Conservation (phyloP, 75 land plant species). For the Azolla pinnata region DNA sequence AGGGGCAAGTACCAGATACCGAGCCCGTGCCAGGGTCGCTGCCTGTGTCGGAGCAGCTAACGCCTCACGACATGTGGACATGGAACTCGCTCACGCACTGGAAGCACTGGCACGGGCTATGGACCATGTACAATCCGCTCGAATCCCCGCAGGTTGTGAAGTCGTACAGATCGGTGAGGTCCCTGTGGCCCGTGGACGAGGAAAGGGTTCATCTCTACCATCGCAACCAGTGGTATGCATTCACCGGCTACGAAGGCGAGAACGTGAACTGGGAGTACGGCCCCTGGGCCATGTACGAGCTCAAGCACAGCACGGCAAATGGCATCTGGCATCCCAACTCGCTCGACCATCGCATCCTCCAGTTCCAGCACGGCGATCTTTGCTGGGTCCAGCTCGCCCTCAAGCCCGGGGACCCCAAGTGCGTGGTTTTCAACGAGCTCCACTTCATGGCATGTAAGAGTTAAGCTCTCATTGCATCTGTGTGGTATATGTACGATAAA, state of each 20-base stretch:
- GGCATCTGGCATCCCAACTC: conserved; percentile 37
- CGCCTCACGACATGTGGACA: conserved; percentile 32
- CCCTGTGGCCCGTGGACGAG: conserved; percentile 32
- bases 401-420: conserved; percentile 27
- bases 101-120: conserved; percentile 45
- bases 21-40: conserved; percentile 8
- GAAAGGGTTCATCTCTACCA: conserved; percentile 23
- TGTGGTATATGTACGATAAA: too few species aligned
- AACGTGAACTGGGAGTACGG: conserved; percentile 33
- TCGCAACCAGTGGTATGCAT: conserved; percentile 37
- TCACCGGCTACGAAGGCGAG: conserved; percentile 27
- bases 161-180: conserved; percentile 32
- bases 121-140: conserved; percentile 25
- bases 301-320: conserved; percentile 22
- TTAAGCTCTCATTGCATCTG: too few species aligned
- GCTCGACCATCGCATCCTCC: conserved; percentile 20
- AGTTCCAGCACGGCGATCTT: conserved; percentile 34
- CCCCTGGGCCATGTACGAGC: conserved; percentile 29
- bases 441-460: conserved; percentile 30
- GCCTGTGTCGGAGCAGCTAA: conserved; percentile 9
- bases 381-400: conserved; percentile 36
- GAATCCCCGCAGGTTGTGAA: conserved; percentile 10
- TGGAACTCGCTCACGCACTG: conserved; percentile 34
- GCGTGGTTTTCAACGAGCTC: conserved; percentile 32
- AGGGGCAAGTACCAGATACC: conserved; percentile 24